Base-by-base conservation (phyloP, 2,329 filamentous ascomycete genomes). In the Paecilomyces variotii region DNA sequence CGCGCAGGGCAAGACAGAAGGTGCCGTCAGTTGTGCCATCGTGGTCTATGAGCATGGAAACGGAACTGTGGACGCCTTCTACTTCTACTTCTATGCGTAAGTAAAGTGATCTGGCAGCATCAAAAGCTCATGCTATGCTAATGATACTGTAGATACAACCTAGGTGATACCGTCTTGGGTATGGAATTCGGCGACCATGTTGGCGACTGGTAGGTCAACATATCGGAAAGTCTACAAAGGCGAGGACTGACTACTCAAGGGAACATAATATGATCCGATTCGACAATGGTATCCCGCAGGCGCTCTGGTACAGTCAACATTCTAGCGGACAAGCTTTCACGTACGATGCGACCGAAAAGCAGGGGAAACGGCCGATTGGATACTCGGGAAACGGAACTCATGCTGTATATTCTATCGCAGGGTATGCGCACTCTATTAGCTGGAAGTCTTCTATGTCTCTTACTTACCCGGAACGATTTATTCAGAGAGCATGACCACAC, bases 201-300 rank as follows among this genome's bases (percentile, higher is more conserved):
- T 30, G 86, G 85, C 7, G 84, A 86, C 66, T 86, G 83, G 79
- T 79, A 70, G 57, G 68, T 67, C 26, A 56, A 51, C n/a, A 45
- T 54, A 24, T 4, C 14, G 14, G 5, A 26, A 5, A 50, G 35
- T 3, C n/a, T 1, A 26, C n/a, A 9, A 11, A 39, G 49, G 10
- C 32, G 55, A 6, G 54, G 9, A 50, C 52, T 26, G 27, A 26
- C 19, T 28, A 10, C 50, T 61, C 67, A 49, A 81, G 80, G 84
- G 85, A 87, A 67, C 84, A 87, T 68, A 85, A 82, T 57, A 86
- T 87, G 84, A 76, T 89, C 32, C 84, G 86, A 10, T 89, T 89
- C 70, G 56, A 75, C 14, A 76, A 85, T 57, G 82, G 82, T 9
- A 61, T 65, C 1, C 86, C 86, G 0, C 70, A 79, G 61, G 75